A percentile compares a stretch with the other conserved stretches of the same genome.
phyloP scores from a whole-genome alignment of 176 grass and related monocot genomes.

The Carex pumila region DNA sequence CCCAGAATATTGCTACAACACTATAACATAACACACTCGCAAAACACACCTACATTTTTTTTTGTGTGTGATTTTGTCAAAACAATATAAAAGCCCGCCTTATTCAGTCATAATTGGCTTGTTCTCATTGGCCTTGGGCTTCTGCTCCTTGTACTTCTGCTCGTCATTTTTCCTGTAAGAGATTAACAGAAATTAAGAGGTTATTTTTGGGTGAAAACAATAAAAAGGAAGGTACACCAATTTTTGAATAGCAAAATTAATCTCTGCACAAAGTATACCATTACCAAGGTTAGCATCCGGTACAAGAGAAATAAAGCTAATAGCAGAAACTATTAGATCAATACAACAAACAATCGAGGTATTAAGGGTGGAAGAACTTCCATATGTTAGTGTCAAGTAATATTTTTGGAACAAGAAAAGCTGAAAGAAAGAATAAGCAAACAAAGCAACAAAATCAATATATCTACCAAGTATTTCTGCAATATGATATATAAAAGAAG shows the following conservation, averaged over 20 bases:
- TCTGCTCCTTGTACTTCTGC: constrained; percentile 67
- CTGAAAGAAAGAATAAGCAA: not conserved
- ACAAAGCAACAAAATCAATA: not conserved
- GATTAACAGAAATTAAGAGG: not conserved
- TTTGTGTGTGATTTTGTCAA: not conserved
- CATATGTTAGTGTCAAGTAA: not conserved
- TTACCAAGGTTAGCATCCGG: not conserved
- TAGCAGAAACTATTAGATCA: not conserved
- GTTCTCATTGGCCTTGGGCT: constrained; percentile 62
- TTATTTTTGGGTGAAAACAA: not conserved
- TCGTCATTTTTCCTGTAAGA: constrained; percentile 49
- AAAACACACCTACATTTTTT: constrained; percentile 1
- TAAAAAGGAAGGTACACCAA: not conserved
- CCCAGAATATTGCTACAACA: not conserved
- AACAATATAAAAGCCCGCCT: not conserved
- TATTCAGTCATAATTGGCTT: constrained; percentile 79
- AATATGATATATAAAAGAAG: not conserved
- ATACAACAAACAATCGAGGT: not conserved
- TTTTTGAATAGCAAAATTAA: not conserved
- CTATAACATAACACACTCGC: not conserved
- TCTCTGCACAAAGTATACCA: not conserved
- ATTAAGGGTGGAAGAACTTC: not conserved
- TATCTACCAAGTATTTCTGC: too few relatives aligned
- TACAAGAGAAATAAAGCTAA: not conserved
- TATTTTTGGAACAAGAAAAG: not conserved